phyloP scores from a whole-genome alignment of 768 basidiomycete species.

The Paxillus rubicundulus region DNA sequence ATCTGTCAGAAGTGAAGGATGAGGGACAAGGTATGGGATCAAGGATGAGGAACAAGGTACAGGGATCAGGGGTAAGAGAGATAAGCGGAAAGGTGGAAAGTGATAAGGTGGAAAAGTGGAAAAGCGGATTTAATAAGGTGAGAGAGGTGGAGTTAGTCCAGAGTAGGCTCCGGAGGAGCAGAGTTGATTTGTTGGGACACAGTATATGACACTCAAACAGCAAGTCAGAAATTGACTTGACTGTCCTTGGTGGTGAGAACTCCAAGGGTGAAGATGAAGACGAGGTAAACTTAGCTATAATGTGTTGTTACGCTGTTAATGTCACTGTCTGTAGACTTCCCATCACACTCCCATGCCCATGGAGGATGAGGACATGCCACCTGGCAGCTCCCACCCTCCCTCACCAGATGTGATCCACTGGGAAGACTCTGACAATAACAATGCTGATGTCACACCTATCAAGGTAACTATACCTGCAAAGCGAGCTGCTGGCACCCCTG shows the following conservation, averaged over 20 bases:
- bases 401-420: not conserved
- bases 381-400: not conserved
- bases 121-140: too few relatives aligned
- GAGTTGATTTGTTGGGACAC: too few relatives aligned
- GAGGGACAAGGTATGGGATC: too few relatives aligned
- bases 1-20: too few relatives aligned
- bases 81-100: too few relatives aligned
- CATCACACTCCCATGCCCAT: not conserved
- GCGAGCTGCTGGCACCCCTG: not conserved
- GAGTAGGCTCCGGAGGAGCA: too few relatives aligned
- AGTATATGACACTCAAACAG: too few relatives aligned
- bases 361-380: not conserved
- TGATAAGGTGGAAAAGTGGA: too few relatives aligned
- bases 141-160: too few relatives aligned
- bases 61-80: too few relatives aligned
- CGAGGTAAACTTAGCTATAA: not conserved
- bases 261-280: not conserved
- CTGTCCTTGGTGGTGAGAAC: not conserved
- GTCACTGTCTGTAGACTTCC: not conserved
- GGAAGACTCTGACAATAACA: not conserved
- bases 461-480: not conserved
- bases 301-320: not conserved
- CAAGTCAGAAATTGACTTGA: slow-evolving; percentile 16
- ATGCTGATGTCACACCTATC: not conserved
- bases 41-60: too few relatives aligned